phyloP scores from a whole-genome alignment of 441 rosid species.

The Corymbia calophylla region DNA sequence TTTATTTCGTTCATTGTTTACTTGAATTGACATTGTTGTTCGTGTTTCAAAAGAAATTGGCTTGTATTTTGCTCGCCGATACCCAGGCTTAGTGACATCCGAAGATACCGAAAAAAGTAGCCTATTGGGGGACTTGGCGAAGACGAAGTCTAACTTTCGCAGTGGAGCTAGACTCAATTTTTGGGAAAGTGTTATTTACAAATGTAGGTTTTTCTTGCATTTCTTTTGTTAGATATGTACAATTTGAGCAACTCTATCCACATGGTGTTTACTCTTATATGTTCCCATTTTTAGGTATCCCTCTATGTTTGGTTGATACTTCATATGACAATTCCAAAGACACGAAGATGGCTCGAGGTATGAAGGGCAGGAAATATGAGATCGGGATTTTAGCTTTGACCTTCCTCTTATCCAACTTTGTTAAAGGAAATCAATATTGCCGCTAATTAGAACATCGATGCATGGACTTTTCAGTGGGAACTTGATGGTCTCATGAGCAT shows the following conservation, averaged over 20 bases:
- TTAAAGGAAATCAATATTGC: neutral
- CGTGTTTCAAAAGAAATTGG: neutral
- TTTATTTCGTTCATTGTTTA: neutral
- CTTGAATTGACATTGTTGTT: neutral
- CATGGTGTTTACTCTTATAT: neutral
- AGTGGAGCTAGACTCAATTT: neutral
- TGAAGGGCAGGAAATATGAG: neutral
- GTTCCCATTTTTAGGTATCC: neutral
- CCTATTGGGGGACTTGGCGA: neutral
- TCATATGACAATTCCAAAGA: neutral
- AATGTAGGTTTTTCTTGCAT: neutral
- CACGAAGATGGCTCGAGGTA: neutral
- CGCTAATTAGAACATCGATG: neutral
- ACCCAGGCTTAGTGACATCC: neutral
- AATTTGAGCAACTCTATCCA: neutral
- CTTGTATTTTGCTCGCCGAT: neutral
- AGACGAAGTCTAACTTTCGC: neutral
- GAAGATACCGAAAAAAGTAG: neutral
- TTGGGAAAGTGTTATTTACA: neutral
- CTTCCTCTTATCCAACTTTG: neutral
- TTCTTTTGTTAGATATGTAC: neutral
- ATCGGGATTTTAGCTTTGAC: neutral
- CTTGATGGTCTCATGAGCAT: neutral
- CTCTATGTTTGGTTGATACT: neutral
- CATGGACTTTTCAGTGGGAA: neutral